Evolutionary conservation across 352 stramenopile species (phyloP).

Genomic region (Pythium periplocum): DNA sequence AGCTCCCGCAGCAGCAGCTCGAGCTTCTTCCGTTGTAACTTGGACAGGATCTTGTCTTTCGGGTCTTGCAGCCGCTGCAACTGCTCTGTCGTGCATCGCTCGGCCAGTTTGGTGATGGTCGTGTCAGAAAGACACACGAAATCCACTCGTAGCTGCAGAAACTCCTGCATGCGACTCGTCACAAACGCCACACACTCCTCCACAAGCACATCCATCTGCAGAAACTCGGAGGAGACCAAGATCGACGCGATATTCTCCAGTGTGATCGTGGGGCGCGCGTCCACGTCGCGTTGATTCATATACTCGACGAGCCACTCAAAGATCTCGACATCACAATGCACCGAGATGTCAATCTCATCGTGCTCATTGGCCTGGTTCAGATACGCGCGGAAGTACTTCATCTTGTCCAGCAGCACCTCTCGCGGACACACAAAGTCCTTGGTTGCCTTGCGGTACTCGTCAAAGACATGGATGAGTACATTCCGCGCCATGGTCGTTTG

Average conservation of each 20-base stretch:
- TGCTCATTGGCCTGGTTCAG: slow-evolving; percentile 69
- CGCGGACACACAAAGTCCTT: slow-evolving; percentile 85
- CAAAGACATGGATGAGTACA: slow-evolving; percentile 89
- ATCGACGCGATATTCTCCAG: slow-evolving; percentile 84
- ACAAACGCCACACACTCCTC: slow-evolving; percentile 83
- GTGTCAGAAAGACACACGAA: slow-evolving; percentile 78
- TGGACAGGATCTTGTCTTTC: slow-evolving; percentile 86
- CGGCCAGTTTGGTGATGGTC: slow-evolving; percentile 67
- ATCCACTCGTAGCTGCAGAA: slow-evolving; percentile 83
- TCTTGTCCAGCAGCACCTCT: slow-evolving; percentile 78
- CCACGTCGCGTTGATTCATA: slow-evolving; percentile 57
- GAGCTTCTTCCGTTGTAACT: slow-evolving; percentile 80
- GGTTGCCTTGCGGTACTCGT: slow-evolving; percentile 80
- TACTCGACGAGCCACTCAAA: slow-evolving; percentile 90
- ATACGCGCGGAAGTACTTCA: slow-evolving; percentile 90
- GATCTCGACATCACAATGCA: slow-evolving; percentile 91
- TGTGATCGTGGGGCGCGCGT: slow-evolving; percentile 42
- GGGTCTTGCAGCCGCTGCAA: slow-evolving; percentile 72
- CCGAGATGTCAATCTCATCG: slow-evolving; percentile 91
- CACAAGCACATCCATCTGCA: slow-evolving; percentile 88
- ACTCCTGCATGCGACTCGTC: slow-evolving; percentile 57
- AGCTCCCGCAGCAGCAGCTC: slow-evolving; percentile 44
- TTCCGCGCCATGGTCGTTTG: slow-evolving; percentile 16
- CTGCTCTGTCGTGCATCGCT: slow-evolving; percentile 40
- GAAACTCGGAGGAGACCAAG: slow-evolving; percentile 88